phyloP scores from a whole-genome alignment of 2,329 filamentous ascomycete genomes.

The Coniochaeta sp. region DNA sequence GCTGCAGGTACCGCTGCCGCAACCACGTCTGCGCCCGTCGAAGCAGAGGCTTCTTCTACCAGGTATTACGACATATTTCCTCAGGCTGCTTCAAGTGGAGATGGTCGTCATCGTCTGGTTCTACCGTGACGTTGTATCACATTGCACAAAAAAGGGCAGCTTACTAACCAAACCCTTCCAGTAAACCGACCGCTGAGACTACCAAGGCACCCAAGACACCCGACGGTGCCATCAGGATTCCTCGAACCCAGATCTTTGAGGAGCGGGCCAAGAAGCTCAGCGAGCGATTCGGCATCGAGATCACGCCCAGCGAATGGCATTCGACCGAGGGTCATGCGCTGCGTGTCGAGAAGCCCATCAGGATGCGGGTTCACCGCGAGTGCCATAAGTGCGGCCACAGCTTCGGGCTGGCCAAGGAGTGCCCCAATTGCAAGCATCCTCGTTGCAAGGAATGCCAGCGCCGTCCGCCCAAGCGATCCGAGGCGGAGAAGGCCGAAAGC shows the following conservation, averaged over 20 bases:
- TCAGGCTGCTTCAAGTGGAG: neutral
- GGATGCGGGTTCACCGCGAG: constrained; percentile 68
- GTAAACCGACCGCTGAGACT: constrained; percentile 1
- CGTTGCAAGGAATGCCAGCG: constrained; percentile 76
- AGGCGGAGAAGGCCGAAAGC: constrained; percentile 44
- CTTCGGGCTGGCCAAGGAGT: constrained; percentile 67
- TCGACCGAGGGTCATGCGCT: constrained; percentile 45
- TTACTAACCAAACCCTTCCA: neutral
- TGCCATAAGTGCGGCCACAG: constrained; percentile 75
- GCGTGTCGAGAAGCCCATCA: constrained; percentile 67
- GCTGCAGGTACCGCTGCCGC: constrained; percentile 2
- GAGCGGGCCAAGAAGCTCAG: constrained; percentile 49
- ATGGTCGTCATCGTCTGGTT: constrained; percentile 2
- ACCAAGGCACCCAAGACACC: constrained; percentile 6
- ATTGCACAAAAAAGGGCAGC: neutral
- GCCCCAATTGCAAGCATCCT: constrained; percentile 67
- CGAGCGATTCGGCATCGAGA: constrained; percentile 47
- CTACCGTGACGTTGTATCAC: neutral
- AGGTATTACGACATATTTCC: neutral
- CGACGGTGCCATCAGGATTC: constrained; percentile 25
- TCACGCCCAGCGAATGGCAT: constrained; percentile 46
- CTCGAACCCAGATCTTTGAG: constrained; percentile 43
- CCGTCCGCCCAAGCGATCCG: constrained; percentile 59
- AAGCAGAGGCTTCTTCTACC: neutral
- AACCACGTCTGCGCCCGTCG: neutral